Percentiles rank a stretch among this genome's conserved stretches.
phyloP scores from a whole-genome alignment of 1,139 yeast genomes.

The Geotrichum reessii region DNA sequence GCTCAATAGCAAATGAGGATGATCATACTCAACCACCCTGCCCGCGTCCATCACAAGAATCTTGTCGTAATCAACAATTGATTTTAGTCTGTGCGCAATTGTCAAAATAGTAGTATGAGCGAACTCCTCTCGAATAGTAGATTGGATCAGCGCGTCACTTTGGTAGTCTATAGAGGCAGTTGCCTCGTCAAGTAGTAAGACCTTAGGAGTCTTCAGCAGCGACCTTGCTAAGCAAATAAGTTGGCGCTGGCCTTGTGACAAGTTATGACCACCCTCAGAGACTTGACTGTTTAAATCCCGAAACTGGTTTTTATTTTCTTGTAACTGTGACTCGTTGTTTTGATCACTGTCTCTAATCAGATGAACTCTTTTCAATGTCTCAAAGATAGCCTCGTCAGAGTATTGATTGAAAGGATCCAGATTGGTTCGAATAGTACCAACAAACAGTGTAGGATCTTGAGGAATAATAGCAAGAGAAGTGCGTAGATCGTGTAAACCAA shows the following conservation, averaged over 20 bases:
- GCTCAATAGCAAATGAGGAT: constrained; percentile 69
- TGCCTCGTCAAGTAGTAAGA: constrained; percentile 87
- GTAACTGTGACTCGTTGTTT: constrained; percentile 15
- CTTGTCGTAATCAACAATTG: constrained; percentile 90
- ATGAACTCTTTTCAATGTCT: constrained; percentile 80
- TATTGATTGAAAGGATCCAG: constrained; percentile 76
- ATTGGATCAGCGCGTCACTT: constrained; percentile 85
- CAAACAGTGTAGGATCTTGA: constrained; percentile 86
- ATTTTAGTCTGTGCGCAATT: constrained; percentile 90
- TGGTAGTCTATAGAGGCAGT: constrained; percentile 94
- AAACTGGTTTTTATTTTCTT: constrained; percentile 75
- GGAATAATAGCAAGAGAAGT: constrained; percentile 86
- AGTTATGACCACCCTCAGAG: constrained; percentile 82
- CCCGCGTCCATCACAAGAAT: constrained; percentile 96
- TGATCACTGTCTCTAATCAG: constrained; percentile 40
- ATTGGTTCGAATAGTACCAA: constrained; percentile 77
- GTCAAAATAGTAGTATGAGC: constrained; percentile 77
- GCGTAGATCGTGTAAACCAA: constrained; percentile 77
- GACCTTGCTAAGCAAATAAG: constrained; percentile 90
- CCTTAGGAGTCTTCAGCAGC: constrained; percentile 75
- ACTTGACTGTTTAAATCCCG: constrained; percentile 59
- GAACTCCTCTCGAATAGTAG: constrained; percentile 85
- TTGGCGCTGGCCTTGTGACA: constrained; percentile 96
- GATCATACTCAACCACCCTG: constrained; percentile 78
- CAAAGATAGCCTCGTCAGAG: constrained; percentile 66